These are phyloP conservation scores for Blastocystis sp. DNA, from an alignment of 352 stramenopile genomes.

Conservation along the genomic window DNA sequence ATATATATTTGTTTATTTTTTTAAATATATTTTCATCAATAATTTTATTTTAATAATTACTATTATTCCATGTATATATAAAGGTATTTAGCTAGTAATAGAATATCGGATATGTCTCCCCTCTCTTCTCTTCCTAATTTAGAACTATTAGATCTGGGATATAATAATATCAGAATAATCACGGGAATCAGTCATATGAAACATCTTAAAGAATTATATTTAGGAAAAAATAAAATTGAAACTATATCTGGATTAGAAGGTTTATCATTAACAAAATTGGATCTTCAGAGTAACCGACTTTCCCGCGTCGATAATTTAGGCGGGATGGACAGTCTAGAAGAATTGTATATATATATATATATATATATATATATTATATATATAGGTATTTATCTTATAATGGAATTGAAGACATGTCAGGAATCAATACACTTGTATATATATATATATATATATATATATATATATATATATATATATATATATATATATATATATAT, in stretches of 20 bases:
- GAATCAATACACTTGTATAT: background rate
- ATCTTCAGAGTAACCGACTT: constrained; percentile 35
- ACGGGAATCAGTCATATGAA: constrained; percentile 1
- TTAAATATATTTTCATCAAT: too few relatives aligned
- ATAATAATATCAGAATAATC: constrained; percentile 28
- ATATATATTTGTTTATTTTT: too few relatives aligned
- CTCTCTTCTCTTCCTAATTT: constrained; percentile 3
- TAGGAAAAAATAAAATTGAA: constrained; percentile 35
- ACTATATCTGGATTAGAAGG: constrained; percentile 8
- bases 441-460: too few relatives aligned
- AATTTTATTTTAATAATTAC: too few relatives aligned
- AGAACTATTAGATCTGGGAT: constrained; percentile 22
- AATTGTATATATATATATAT: background rate
- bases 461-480: too few relatives aligned
- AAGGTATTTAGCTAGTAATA: constrained; percentile 32
- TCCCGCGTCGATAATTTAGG: background rate
- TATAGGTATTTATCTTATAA: constrained; percentile 29
- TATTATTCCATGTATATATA: too few relatives aligned
- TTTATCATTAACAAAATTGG: background rate
- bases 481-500: too few relatives aligned
- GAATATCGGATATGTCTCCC: constrained; percentile 26
- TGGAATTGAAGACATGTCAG: constrained; percentile 1
- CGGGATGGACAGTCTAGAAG: background rate
- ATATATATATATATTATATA: background rate
- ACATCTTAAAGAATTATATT: constrained; percentile 3